Evolutionary conservation across 192 early-diverging fungal genomes (phyloP).

Genomic region (Coemansia sp.): DNA sequence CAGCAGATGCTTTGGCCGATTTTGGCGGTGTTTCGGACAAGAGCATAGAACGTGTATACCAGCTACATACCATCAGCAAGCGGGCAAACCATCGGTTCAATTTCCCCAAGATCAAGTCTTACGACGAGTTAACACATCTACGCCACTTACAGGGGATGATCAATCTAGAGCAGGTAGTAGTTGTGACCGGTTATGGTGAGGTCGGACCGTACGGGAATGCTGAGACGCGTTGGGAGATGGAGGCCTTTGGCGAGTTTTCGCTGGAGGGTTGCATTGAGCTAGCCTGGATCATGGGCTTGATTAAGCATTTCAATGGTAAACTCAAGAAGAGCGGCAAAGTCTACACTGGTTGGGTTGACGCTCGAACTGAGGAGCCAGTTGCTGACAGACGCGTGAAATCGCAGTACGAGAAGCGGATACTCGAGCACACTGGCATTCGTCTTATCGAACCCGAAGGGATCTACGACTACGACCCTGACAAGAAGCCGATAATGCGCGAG

Average conservation of each 20-base stretch:
- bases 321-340: conserved; percentile 62
- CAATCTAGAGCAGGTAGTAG: conserved; percentile 85
- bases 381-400: conserved; percentile 80
- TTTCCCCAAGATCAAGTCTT: conserved; percentile 69
- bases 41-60: conserved; percentile 22
- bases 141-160: conserved; percentile 71
- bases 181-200: conserved; percentile 89
- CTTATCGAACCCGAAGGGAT: conserved; percentile 86
- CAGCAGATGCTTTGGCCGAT: conserved; percentile 16
- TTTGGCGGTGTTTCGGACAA: conserved; percentile 14
- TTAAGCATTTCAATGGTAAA: conserved; percentile 83
- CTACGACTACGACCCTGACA: conserved; percentile 85
- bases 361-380: conserved; percentile 79
- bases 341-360: conserved; percentile 94
- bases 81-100: conserved; percentile 90
- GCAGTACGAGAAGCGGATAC: conserved; percentile 86
- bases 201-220: conserved; percentile 89
- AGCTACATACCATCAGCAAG: conserved; percentile 48
- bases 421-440: conserved; percentile 90
- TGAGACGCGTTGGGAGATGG: conserved; percentile 96
- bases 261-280: conserved; percentile 82
- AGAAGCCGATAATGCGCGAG: conserved; percentile 84
- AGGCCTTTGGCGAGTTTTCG: conserved; percentile 67
- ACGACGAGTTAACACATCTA: conserved; percentile 65
- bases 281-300: conserved; percentile 95